A percentile compares a stretch with the other conserved stretches of the same genome.
These are phyloP conservation scores for Trifolium dubium DNA, from an alignment of 306 rosid genomes.

Conservation along the genomic window DNA sequence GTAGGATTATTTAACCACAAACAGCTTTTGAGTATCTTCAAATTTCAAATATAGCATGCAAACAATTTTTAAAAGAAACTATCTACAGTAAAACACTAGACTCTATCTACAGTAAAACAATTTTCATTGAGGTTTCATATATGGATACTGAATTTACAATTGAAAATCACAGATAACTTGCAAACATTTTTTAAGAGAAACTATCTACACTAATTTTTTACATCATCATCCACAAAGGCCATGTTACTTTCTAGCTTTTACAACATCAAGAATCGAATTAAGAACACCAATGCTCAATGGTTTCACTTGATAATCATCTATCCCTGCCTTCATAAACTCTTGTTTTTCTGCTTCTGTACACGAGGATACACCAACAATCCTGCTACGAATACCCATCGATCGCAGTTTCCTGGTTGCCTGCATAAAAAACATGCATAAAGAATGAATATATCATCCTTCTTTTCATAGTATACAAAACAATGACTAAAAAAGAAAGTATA, in stretches of 20 bases:
- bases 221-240: background rate
- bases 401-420: constrained; percentile 73
- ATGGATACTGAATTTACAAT: background rate
- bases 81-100: too few species aligned
- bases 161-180: background rate
- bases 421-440: background rate
- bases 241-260: constrained; percentile 13
- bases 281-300: constrained; percentile 58
- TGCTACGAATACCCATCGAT: constrained; percentile 58
- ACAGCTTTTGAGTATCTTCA: background rate
- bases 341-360: constrained; percentile 19
- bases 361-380: constrained; percentile 68
- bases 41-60: too few species aligned
- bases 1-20: background rate
- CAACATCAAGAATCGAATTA: constrained; percentile 48
- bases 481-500: too few species aligned
- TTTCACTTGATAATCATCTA: constrained; percentile 65
- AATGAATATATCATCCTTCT: background rate
- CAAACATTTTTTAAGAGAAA: background rate
- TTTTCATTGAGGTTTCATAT: too few species aligned
- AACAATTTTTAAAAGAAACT: too few species aligned
- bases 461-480: background rate
- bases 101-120: too few species aligned
- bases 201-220: background rate
- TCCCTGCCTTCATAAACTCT: constrained; percentile 68